Percentiles rank a stretch among this genome's conserved stretches.
These are phyloP conservation scores for Marasmius tenuissimus DNA, from an alignment of 1,284 basidiomycete species.

Conservation along the genomic window DNA sequence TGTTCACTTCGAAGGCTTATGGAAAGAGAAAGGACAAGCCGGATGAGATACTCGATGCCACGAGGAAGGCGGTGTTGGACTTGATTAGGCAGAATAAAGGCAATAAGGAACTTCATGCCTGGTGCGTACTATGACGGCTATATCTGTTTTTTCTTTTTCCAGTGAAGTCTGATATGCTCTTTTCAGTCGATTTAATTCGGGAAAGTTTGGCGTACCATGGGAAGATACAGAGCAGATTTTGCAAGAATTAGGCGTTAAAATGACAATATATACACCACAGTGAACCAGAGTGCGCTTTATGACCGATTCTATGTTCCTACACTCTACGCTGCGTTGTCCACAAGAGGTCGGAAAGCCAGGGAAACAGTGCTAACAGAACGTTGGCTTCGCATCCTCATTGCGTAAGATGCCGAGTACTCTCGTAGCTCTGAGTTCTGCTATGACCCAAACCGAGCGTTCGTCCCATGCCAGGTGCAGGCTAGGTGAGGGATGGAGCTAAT, in stretches of 20 bases:
- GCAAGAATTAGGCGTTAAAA: constrained; percentile 27
- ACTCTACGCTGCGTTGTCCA: no score
- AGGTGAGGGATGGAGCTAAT: no score
- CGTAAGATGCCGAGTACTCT: no score
- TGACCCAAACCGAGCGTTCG: no score
- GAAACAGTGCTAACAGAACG: no score
- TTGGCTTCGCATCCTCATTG: no score
- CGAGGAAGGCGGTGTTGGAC: constrained; percentile 29
- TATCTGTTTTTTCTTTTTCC: background rate
- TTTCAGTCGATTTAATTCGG: constrained; percentile 38
- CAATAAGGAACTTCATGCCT: constrained; percentile 34
- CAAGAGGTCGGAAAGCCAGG: no score
- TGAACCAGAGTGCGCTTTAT: background rate
- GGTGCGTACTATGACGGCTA: constrained; percentile 23
- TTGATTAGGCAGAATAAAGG: constrained; percentile 31
- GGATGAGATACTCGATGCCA: constrained; percentile 33
- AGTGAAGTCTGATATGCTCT: background rate
- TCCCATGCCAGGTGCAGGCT: no score
- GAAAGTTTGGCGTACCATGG: constrained; percentile 41
- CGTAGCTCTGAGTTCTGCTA: no score
- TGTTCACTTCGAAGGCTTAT: constrained; percentile 39
- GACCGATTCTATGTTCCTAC: no score
- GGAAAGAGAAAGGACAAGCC: constrained; percentile 34
- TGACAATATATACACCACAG: constrained; percentile 18
- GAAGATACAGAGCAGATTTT: constrained; percentile 33